Conservation (phyloP, 108 stramenopile species). For the Nitzschia palea region DNA sequence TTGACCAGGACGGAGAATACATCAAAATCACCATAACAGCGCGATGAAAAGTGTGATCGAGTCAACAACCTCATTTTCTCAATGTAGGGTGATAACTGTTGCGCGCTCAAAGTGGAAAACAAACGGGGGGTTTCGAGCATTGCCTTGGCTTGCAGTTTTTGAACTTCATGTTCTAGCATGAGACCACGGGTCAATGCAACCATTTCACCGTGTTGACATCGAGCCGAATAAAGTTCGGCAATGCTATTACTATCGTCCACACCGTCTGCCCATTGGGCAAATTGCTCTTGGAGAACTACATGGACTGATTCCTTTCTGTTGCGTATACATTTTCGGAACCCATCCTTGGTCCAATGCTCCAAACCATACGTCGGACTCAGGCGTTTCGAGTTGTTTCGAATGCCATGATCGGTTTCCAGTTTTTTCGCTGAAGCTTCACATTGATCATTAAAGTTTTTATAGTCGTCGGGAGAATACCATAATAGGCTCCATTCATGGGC, state of each 20-base stretch:
- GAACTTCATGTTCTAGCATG: background rate
- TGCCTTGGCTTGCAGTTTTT: background rate
- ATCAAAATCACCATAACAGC: too few species aligned
- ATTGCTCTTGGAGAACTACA: conserved; percentile 8
- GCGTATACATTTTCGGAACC: background rate
- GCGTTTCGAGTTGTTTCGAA: background rate
- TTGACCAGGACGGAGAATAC: too few species aligned
- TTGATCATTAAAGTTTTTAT: background rate
- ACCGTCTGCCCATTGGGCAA: conserved; percentile 14
- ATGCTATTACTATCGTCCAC: conserved; percentile 1
- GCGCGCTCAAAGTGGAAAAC: background rate
- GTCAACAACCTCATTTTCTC: background rate
- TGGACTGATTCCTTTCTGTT: conserved; percentile 2
- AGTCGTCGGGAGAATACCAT: conserved; percentile 10
- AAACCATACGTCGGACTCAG: background rate
- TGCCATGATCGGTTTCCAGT: background rate
- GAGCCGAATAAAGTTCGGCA: conserved; percentile 7
- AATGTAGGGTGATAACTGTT: background rate
- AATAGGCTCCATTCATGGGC: background rate
- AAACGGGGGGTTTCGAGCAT: background rate
- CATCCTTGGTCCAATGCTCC: conserved; percentile 10
- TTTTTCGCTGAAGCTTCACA: background rate
- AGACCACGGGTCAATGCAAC: conserved; percentile 10
- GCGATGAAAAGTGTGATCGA: too few species aligned
- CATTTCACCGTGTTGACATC: background rate